phyloP scores from a whole-genome alignment of 2,329 filamentous ascomycete genomes.

The Fusarium falciforme region DNA sequence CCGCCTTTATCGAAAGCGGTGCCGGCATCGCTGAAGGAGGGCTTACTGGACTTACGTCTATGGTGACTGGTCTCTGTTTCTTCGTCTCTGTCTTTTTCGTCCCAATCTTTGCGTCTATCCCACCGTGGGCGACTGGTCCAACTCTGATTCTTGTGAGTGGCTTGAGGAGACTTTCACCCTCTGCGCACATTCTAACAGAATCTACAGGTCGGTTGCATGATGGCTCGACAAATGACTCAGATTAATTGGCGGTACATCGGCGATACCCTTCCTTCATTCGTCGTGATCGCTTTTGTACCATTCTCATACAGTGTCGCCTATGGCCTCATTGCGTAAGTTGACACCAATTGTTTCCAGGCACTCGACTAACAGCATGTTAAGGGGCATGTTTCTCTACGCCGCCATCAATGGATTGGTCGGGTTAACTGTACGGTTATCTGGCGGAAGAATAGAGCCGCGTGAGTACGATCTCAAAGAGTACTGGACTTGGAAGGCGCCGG shows the following conservation, averaged over 20 bases:
- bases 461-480: slow-evolving; percentile 40
- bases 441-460: slow-evolving; percentile 20
- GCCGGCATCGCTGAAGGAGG: slow-evolving; percentile 78
- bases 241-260: slow-evolving; percentile 88
- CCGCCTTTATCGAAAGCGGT: slow-evolving; percentile 76
- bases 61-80: slow-evolving; percentile 74
- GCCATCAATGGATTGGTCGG: slow-evolving; percentile 25
- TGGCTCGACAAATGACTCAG: slow-evolving; percentile 78
- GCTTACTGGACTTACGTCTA: slow-evolving; percentile 74
- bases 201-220: slow-evolving; percentile 74
- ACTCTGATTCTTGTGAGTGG: slow-evolving; percentile 71
- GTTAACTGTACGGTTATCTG: slow-evolving; percentile 16
- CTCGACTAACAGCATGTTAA: background rate
- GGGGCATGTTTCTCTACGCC: slow-evolving; percentile 34
- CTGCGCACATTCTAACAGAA: background rate
- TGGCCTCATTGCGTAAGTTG: slow-evolving; percentile 72
- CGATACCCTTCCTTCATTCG: slow-evolving; percentile 81
- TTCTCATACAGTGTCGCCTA: slow-evolving; percentile 88
- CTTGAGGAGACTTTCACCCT: no score
- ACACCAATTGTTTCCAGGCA: rapidly evolving
- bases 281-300: slow-evolving; percentile 83
- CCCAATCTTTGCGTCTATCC: slow-evolving; percentile 77
- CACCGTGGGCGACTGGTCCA: slow-evolving; percentile 80
- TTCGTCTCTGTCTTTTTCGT: slow-evolving; percentile 76
- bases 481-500: slow-evolving; percentile 34